These are phyloP conservation scores for Russula virescens DNA, from an alignment of 768 basidiomycete genomes.

Conservation along the genomic window DNA sequence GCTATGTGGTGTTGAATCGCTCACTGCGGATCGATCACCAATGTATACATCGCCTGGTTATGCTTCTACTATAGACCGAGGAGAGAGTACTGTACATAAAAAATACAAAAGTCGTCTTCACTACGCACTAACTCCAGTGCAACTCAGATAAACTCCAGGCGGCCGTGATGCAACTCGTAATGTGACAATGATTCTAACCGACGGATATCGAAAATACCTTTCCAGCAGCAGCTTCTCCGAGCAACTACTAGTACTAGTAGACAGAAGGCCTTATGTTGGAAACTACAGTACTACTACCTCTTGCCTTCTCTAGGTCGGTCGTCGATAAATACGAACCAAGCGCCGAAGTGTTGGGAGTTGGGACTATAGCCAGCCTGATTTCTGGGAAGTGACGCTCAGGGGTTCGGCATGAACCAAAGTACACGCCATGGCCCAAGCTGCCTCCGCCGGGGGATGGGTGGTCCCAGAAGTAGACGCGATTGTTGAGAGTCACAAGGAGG, in stretches of 20 bases:
- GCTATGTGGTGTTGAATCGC: no score
- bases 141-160: not conserved
- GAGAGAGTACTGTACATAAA: not conserved
- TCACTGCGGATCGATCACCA: no score
- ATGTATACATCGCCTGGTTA: no score
- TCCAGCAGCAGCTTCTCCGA: not conserved
- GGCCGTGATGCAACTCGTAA: not conserved
- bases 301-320: not conserved
- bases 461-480: slow-evolving; percentile 16
- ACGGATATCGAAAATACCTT: not conserved
- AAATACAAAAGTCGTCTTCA: not conserved
- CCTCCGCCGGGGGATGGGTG: not conserved
- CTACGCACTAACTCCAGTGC: not conserved
- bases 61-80: no score
- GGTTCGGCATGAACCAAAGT: not conserved
- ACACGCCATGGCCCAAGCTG: not conserved
- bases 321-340: not conserved
- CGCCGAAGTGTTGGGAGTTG: not conserved
- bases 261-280: not conserved
- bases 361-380: not conserved
- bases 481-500: slow-evolving; percentile 27
- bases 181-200: not conserved
- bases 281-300: not conserved
- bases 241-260: no score
- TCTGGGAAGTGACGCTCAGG: not conserved